These are phyloP conservation scores for Pichia cactophila DNA, from an alignment of 1,139 yeast genomes.

Conservation along the genomic window DNA sequence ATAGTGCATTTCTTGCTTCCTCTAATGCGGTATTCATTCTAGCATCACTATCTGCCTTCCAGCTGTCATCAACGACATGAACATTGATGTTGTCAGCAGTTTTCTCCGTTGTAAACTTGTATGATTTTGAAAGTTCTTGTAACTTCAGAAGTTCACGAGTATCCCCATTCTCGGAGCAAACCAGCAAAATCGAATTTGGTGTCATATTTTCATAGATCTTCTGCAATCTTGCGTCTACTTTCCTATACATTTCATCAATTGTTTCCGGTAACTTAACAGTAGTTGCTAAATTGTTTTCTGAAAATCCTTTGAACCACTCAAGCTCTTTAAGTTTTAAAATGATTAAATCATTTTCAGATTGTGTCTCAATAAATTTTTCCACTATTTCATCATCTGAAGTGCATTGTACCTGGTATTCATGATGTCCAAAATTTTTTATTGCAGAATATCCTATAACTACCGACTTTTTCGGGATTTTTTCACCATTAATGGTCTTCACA, in stretches of 20 bases:
- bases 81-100: conserved; percentile 24
- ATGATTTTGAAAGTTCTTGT: conserved; percentile 34
- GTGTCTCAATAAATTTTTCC: conserved; percentile 32
- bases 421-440: conserved; percentile 13
- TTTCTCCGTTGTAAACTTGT: conserved; percentile 36
- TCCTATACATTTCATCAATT: conserved; percentile 23
- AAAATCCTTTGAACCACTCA: conserved; percentile 34
- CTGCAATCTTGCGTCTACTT: conserved; percentile 39
- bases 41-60: conserved; percentile 44
- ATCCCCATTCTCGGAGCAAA: conserved; percentile 60
- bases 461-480: conserved; percentile 32
- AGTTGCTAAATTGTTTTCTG: conserved; percentile 13
- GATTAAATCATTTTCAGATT: conserved; percentile 38
- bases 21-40: conserved; percentile 39
- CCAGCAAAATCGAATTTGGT: conserved; percentile 48
- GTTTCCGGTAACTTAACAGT: conserved; percentile 16
- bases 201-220: conserved; percentile 50
- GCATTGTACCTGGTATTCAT: conserved; percentile 36
- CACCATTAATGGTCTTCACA: conserved; percentile 17
- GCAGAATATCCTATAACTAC: conserved; percentile 34
- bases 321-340: conserved; percentile 54
- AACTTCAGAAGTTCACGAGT: conserved; percentile 46
- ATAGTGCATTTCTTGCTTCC: conserved; percentile 48
- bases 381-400: conserved; percentile 54
- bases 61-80: conserved; percentile 30